Conservation (phyloP, 495 filamentous ascomycete genomes). For the Wilcoxina mikolae region DNA sequence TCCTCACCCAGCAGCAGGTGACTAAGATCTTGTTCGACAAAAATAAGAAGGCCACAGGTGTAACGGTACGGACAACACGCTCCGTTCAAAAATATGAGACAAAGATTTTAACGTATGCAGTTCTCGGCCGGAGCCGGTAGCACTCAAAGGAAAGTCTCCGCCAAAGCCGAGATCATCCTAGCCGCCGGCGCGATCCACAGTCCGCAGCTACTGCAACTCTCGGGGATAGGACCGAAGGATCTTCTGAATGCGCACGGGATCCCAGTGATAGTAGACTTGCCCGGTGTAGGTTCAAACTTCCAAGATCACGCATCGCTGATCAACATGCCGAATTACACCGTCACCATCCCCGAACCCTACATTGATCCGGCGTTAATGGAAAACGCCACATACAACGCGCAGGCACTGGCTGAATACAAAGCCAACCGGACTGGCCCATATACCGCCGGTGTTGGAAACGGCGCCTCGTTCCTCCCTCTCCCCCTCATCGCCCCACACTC, state of each 20-base stretch:
- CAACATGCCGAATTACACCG: slow-evolving; percentile 8
- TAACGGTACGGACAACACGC: not conserved
- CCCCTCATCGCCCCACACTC: slow-evolving; percentile 4
- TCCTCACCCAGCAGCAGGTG: slow-evolving; percentile 24
- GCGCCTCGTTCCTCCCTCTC: not conserved
- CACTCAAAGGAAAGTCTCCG: no score
- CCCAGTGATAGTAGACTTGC: slow-evolving; percentile 32
- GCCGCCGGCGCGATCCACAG: slow-evolving; percentile 40
- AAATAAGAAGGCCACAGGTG: slow-evolving; percentile 6
- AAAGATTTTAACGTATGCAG: no score
- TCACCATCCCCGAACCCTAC: slow-evolving; percentile 9
- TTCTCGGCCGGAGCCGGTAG: no score
- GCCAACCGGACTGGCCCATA: slow-evolving; percentile 26
- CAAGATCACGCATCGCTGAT: slow-evolving; percentile 40
- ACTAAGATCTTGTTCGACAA: slow-evolving; percentile 23
- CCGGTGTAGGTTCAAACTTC: slow-evolving; percentile 40
- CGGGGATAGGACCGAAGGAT: slow-evolving; percentile 33
- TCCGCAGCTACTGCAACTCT: slow-evolving; percentile 39
- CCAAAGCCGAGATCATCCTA: slow-evolving; percentile 40
- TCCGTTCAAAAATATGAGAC: no score
- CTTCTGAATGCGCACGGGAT: slow-evolving; percentile 33
- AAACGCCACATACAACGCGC: slow-evolving; percentile 32
- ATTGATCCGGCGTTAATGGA: slow-evolving; percentile 21
- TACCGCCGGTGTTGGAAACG: slow-evolving; percentile 21
- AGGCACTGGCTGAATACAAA: slow-evolving; percentile 31